Evolutionary conservation across 768 basidiomycete species (phyloP).

Genomic region (Tephrocybe sp.): DNA sequence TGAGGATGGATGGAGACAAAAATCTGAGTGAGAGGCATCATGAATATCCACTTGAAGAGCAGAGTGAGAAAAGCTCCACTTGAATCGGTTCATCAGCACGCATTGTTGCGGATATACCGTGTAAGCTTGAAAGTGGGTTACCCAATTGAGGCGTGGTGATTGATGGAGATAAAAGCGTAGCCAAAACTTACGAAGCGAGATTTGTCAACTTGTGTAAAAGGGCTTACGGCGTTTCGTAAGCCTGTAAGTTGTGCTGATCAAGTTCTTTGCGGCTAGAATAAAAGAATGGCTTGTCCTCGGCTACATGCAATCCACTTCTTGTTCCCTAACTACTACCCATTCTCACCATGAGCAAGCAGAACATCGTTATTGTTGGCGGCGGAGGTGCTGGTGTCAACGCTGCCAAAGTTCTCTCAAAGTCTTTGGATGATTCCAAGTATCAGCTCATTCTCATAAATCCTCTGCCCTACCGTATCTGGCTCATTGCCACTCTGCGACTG

Average conservation of each 20-base stretch:
- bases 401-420: slow-evolving; percentile 45
- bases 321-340: not conserved
- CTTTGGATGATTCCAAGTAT: slow-evolving; percentile 45
- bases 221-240: not conserved
- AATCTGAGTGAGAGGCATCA: too few species aligned
- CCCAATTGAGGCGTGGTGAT: too few species aligned
- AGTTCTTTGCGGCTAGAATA: not conserved
- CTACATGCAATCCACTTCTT: not conserved
- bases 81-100: too few species aligned
- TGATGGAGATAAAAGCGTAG: too few species aligned
- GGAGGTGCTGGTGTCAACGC: slow-evolving; percentile 53
- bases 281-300: not conserved
- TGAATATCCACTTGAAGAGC: too few species aligned
- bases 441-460: slow-evolving; percentile 54
- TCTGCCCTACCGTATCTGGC: slow-evolving; percentile 47
- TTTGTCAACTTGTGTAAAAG: too few species aligned
- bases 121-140: too few species aligned
- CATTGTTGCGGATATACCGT: too few species aligned
- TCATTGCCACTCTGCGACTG: slow-evolving; percentile 52
- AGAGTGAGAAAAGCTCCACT: too few species aligned
- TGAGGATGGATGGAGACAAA: too few species aligned
- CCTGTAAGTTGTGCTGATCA: not conserved
- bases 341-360: slow-evolving; percentile 16
- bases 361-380: slow-evolving; percentile 49
- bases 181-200: too few species aligned